Conservation (phyloP, 768 basidiomycete genomes). For the Russula emetica region DNA sequence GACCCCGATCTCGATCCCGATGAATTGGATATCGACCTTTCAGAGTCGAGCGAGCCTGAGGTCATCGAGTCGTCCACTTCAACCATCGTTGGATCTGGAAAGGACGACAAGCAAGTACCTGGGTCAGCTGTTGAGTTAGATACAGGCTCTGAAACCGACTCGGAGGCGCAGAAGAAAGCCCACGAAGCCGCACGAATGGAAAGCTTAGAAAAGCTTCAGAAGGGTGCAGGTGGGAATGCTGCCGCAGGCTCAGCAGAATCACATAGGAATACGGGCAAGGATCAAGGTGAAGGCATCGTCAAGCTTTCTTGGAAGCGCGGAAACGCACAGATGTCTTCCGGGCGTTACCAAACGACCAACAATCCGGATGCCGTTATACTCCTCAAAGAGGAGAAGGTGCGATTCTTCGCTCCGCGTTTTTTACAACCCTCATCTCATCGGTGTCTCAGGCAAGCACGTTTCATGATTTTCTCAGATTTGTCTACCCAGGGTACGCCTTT, state of each 20-base stretch:
- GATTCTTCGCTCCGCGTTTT: conserved; percentile 25
- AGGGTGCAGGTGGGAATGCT: conserved; percentile 23
- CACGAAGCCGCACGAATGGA: conserved; percentile 32
- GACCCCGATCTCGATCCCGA: conserved; percentile 47
- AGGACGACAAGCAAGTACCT: conserved; percentile 10
- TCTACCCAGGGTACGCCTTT: conserved; percentile 80
- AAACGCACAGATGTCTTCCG: conserved; percentile 1
- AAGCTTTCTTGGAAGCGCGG: conserved; percentile 21
- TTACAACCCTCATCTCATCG: conserved; percentile 1
- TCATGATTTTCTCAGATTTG: conserved; percentile 89
- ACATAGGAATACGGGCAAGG: conserved; percentile 23
- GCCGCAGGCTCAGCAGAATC: conserved; percentile 18
- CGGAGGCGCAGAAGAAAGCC: conserved; percentile 35
- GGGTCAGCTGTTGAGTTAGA: neutral
- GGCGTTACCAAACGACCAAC: conserved; percentile 22
- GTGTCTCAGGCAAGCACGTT: conserved; percentile 65
- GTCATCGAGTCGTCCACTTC: conserved; percentile 30
- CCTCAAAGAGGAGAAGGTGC: conserved; percentile 81
- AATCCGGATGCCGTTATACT: conserved; percentile 81
- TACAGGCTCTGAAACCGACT: conserved; percentile 30
- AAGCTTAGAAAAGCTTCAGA: conserved; percentile 61
- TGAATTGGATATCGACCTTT: conserved; percentile 41
- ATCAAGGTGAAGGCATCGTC: conserved; percentile 22
- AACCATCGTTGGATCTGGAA: neutral
- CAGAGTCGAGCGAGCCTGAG: conserved; percentile 28